Evolutionary conservation across 805 yeast genomes (phyloP).

Genomic region (Candida adriatica): DNA sequence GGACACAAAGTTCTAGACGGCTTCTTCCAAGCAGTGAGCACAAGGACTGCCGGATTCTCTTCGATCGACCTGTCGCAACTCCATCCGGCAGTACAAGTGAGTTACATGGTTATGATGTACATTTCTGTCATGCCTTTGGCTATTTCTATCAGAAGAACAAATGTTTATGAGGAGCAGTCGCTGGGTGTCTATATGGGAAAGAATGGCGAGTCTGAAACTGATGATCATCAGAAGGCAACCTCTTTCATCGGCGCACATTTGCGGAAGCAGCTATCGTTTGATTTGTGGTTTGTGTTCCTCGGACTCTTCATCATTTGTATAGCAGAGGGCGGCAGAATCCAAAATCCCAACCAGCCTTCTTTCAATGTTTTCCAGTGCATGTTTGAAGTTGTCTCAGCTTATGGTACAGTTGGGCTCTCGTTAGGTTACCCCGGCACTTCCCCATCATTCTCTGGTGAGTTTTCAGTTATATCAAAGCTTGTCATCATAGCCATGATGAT

Average conservation of each 20-base stretch:
- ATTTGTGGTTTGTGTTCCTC: slow-evolving; percentile 86
- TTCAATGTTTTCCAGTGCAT: slow-evolving; percentile 67
- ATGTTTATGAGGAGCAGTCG: slow-evolving; percentile 96
- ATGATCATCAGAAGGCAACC: slow-evolving; percentile 35
- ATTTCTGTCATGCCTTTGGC: slow-evolving; percentile 95
- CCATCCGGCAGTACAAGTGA: slow-evolving; percentile 89
- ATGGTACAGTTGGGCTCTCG: slow-evolving; percentile 93
- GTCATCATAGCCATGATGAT: slow-evolving; percentile 86
- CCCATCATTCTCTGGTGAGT: slow-evolving; percentile 69
- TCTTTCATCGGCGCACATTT: slow-evolving; percentile 82
- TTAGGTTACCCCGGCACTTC: slow-evolving; percentile 67
- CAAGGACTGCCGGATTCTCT: slow-evolving; percentile 90
- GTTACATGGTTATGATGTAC: slow-evolving; percentile 96
- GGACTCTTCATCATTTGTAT: slow-evolving; percentile 84
- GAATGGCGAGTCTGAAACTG: slow-evolving; percentile 8
- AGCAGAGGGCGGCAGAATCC: slow-evolving; percentile 65
- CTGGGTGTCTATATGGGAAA: slow-evolving; percentile 64
- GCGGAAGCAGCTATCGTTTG: slow-evolving; percentile 87
- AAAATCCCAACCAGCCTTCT: slow-evolving; percentile 33
- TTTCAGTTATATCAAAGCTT: slow-evolving; percentile 67
- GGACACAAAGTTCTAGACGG: slow-evolving; percentile 79
- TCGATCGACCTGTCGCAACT: slow-evolving; percentile 62
- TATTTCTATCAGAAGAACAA: slow-evolving; percentile 91
- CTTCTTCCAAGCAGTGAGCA: slow-evolving; percentile 81
- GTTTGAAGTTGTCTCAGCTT: slow-evolving; percentile 90